Evolutionary conservation across 164 flowering plant genomes (phyloP).

Genomic region (Dillenia turbinata): DNA sequence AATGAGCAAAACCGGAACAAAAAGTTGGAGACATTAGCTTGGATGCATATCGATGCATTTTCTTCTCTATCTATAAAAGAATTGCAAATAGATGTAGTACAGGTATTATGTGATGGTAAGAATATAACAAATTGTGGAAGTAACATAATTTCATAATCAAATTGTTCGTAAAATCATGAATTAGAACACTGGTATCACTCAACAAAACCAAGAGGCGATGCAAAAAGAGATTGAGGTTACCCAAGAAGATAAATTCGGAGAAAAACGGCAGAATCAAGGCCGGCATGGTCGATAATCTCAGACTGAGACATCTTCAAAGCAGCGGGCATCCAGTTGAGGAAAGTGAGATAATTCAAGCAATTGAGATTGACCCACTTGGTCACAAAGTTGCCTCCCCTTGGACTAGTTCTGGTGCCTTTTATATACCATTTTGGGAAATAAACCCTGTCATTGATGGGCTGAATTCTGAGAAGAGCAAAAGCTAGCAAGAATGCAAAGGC

Average conservation of each 20-base stretch:
- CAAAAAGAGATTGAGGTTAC: slow-evolving; percentile 25
- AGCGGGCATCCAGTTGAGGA: slow-evolving; percentile 96
- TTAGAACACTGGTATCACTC: background rate
- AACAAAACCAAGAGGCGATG: background rate
- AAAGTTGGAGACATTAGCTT: too few relatives aligned
- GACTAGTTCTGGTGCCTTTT: slow-evolving; percentile 55
- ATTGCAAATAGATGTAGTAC: too few relatives aligned
- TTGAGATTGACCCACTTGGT: slow-evolving; percentile 77
- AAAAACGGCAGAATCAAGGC: slow-evolving; percentile 91
- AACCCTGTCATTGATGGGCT: slow-evolving; percentile 91
- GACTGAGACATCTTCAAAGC: slow-evolving; percentile 73
- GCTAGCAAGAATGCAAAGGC: slow-evolving; percentile 82
- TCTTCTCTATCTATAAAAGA: too few relatives aligned
- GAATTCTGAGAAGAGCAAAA: slow-evolving; percentile 81
- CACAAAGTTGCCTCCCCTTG: slow-evolving; percentile 46
- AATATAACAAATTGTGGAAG: too few relatives aligned
- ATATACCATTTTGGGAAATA: slow-evolving; percentile 97
- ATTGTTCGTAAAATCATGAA: slow-evolving; percentile 1
- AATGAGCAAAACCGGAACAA: too few relatives aligned
- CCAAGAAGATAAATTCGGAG: slow-evolving; percentile 85
- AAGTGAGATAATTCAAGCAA: slow-evolving; percentile 64
- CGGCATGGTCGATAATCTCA: slow-evolving; percentile 79
- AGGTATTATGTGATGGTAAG: too few relatives aligned
- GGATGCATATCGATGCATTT: too few relatives aligned
- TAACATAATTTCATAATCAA: background rate